Percentiles rank a stretch among this genome's conserved stretches.
These are phyloP conservation scores for Urochloa ruziziensis DNA, from an alignment of 176 grass and related monocot genomes.

Conservation along the genomic window DNA sequence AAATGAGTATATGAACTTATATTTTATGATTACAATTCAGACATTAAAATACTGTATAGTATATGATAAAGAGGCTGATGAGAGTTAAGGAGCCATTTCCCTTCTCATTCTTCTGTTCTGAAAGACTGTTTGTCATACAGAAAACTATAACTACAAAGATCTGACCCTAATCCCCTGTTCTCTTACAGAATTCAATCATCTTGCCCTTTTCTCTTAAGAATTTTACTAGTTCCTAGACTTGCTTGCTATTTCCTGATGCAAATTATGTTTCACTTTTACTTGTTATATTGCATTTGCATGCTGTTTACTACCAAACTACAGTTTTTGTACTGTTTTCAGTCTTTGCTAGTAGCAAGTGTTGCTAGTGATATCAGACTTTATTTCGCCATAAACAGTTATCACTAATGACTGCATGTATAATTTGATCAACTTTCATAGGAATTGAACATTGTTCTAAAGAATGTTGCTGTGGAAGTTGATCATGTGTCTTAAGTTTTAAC, in stretches of 20 bases:
- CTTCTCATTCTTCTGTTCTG: not conserved
- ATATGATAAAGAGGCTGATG: not conserved
- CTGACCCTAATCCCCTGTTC: not conserved
- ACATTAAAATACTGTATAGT: not conserved
- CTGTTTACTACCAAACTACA: not conserved
- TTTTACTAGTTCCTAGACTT: not conserved
- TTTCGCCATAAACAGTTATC: not conserved
- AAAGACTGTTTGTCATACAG: not conserved
- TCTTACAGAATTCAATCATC: not conserved
- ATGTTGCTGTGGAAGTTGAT: not conserved
- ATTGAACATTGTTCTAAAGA: constrained; percentile 1
- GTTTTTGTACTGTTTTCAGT: not conserved
- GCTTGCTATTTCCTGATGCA: not conserved
- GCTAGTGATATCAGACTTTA: not conserved
- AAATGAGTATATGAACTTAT: not conserved
- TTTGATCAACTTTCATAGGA: not conserved
- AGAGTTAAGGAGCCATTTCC: not conserved
- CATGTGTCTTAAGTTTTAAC: not conserved
- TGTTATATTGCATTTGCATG: not conserved
- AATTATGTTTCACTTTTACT: not conserved
- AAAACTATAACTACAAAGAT: not conserved
- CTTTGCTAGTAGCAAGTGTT: not conserved
- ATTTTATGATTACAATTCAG: not conserved
- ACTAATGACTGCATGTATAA: not conserved
- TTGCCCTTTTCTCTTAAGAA: not conserved